Evolutionary conservation across 2,329 filamentous ascomycete genomes (phyloP).

Genomic region (Knoxdaviesia proteae): DNA sequence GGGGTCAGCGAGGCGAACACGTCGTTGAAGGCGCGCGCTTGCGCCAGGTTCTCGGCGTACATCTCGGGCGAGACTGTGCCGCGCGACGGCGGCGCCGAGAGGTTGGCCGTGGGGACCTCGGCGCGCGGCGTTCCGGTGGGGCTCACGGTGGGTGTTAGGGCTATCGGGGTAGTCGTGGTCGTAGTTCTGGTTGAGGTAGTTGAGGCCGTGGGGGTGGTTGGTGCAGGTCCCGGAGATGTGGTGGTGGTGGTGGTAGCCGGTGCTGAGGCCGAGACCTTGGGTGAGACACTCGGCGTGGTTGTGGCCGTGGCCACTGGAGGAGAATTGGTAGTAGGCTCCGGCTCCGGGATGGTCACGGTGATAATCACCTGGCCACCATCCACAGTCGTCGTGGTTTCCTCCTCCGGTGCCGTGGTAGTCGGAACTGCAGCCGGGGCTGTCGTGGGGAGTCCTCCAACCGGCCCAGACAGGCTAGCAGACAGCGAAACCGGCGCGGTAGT

Average conservation of each 20-base stretch:
- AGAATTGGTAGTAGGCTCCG: background rate
- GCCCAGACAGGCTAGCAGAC: too few species aligned
- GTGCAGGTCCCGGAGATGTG: background rate
- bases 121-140: constrained; percentile 16
- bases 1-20: constrained; percentile 22
- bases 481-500: background rate
- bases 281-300: too few species aligned
- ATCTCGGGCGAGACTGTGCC: constrained; percentile 18
- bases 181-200: background rate
- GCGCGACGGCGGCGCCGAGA: constrained; percentile 15
- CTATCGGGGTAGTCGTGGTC: background rate
- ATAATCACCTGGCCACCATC: too few species aligned
- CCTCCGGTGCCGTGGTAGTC: too few species aligned
- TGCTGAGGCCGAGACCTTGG: too few species aligned
- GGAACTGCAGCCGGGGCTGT: too few species aligned
- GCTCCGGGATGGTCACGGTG: background rate
- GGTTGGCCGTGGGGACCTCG: constrained; percentile 20
- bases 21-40: constrained; percentile 24
- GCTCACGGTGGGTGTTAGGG: constrained; percentile 2
- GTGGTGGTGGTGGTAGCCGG: background rate
- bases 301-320: too few species aligned
- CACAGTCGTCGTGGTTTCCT: too few species aligned
- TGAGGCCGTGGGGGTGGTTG: background rate
- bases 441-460: too few species aligned
- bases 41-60: constrained; percentile 23